phyloP scores from a whole-genome alignment of 495 filamentous ascomycete genomes.

The Penicillium diatomitis region DNA sequence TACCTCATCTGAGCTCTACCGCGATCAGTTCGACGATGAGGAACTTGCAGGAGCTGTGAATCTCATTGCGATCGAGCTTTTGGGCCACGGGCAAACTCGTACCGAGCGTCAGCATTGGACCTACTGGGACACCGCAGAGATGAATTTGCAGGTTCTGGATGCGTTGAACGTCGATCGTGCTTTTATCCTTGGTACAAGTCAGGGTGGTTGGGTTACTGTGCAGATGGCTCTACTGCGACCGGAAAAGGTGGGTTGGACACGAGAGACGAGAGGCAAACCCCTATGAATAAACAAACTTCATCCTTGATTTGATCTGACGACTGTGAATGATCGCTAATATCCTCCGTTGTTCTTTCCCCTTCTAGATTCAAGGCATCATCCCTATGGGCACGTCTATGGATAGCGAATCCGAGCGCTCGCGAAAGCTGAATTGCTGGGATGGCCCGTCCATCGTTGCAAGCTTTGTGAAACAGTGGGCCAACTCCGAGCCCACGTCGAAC shows the following conservation, averaged over 20 bases:
- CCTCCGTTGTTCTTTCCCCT: not conserved
- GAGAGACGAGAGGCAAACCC: too few species aligned
- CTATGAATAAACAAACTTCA: too few species aligned
- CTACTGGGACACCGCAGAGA: conserved; percentile 44
- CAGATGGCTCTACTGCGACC: conserved; percentile 52
- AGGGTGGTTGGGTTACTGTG: conserved; percentile 53
- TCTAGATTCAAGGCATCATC: conserved; percentile 50
- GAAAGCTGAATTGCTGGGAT: conserved; percentile 49
- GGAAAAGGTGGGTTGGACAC: conserved; percentile 33
- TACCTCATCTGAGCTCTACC: conserved; percentile 24
- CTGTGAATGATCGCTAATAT: too few species aligned
- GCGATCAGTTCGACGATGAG: conserved; percentile 17
- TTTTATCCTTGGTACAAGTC: conserved; percentile 51
- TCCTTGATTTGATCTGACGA: too few species aligned
- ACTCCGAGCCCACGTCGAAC: conserved; percentile 30
- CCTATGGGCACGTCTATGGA: conserved; percentile 56
- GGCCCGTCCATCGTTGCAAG: conserved; percentile 28
- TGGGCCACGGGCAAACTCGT: conserved; percentile 43
- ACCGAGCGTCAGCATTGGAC: conserved; percentile 34
- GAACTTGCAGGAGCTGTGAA: conserved; percentile 27
- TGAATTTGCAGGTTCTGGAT: conserved; percentile 44
- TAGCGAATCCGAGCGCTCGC: conserved; percentile 45
- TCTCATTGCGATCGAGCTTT: conserved; percentile 40
- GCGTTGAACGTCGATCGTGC: conserved; percentile 45
- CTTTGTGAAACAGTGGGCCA: conserved; percentile 41